These are phyloP conservation scores for Citrus australasica DNA, from an alignment of 345 rosid species.

Conservation along the genomic window DNA sequence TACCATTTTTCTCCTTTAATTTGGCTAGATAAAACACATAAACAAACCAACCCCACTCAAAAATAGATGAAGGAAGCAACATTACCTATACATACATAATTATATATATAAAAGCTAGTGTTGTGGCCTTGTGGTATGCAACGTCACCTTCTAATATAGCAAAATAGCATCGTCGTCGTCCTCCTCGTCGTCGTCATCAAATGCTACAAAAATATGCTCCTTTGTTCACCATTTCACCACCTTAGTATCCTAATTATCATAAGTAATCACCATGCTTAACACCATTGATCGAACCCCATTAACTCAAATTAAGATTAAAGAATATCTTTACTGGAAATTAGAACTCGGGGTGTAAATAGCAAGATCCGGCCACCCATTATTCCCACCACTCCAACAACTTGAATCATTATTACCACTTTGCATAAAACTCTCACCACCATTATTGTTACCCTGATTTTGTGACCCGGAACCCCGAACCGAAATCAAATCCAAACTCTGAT, in stretches of 20 bases:
- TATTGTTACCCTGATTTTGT: constrained; percentile 18
- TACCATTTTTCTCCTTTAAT: background rate
- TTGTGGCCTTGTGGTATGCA: constrained; percentile 2
- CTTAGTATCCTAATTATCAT: constrained; percentile 8
- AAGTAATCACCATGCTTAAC: constrained; percentile 7
- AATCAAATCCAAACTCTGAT: constrained; percentile 7
- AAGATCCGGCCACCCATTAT: constrained; percentile 67
- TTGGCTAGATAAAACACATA: background rate
- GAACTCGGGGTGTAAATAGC: constrained; percentile 67
- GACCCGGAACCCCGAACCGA: constrained; percentile 17
- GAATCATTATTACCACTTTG: constrained; percentile 26
- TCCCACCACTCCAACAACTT: constrained; percentile 35
- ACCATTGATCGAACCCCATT: background rate
- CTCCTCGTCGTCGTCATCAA: background rate
- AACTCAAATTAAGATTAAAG: background rate
- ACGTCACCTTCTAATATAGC: constrained; percentile 4
- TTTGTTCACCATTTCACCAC: background rate
- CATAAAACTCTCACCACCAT: constrained; percentile 4
- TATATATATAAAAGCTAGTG: background rate
- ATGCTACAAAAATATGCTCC: constrained; percentile 1
- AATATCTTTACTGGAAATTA: constrained; percentile 28
- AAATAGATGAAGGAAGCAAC: background rate
- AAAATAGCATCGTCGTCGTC: background rate
- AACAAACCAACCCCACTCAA: constrained; percentile 11
- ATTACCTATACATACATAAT: constrained; percentile 5